Conservation (phyloP, 2,329 filamentous ascomycete genomes). For the Ilyonectria destructans region DNA sequence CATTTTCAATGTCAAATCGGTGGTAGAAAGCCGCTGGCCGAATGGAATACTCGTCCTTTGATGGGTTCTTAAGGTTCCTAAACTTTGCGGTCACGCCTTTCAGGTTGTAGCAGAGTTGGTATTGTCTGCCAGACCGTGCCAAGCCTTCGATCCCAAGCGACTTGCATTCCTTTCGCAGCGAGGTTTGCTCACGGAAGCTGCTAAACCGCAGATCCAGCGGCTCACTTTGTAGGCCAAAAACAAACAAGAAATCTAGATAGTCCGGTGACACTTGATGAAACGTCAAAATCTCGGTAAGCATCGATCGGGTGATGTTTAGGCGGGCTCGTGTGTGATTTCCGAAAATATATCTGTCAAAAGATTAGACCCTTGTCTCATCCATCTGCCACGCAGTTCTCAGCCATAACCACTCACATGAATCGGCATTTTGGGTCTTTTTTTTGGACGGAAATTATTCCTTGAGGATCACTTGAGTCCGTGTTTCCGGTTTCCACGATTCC, state of each 20-base stretch:
- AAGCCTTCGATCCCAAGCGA: constrained; percentile 1
- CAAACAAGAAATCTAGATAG: constrained; percentile 18
- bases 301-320: constrained; percentile 9
- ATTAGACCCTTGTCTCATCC: background rate
- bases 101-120: constrained; percentile 25
- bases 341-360: constrained; percentile 4
- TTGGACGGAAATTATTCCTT: background rate
- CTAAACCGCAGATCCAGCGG: constrained; percentile 17
- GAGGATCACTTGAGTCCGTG: background rate
- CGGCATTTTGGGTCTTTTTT: constrained; percentile 21
- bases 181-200: constrained; percentile 21
- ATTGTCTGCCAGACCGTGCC: constrained; percentile 21
- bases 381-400: background rate
- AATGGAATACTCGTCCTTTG: constrained; percentile 5
- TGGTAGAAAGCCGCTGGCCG: constrained; percentile 18
- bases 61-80: background rate
- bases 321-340: constrained; percentile 7
- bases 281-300: constrained; percentile 19
- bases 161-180: background rate
- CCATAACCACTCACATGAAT: constrained; percentile 11
- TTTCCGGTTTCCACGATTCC: background rate
- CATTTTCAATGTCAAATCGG: constrained; percentile 21
- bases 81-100: constrained; percentile 16
- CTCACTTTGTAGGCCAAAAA: constrained; percentile 21
- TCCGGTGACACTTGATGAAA: constrained; percentile 26